phyloP scores from a whole-genome alignment of 768 basidiomycete species.

The Strobilomyces confusus region DNA sequence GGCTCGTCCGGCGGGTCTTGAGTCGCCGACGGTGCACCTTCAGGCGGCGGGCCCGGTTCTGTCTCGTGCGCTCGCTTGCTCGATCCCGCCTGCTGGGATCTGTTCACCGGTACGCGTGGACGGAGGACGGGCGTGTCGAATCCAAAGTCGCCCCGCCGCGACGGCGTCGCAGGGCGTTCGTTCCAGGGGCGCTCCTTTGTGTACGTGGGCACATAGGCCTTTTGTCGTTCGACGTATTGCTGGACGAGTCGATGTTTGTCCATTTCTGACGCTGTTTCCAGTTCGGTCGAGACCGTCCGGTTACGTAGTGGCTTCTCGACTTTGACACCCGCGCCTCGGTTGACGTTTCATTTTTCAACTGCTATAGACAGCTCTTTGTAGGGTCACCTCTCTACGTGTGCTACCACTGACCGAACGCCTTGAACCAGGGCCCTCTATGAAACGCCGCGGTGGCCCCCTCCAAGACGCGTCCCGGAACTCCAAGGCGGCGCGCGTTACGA shows the following conservation, averaged over 20 bases:
- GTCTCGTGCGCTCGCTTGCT: not conserved
- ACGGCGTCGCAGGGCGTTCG: conserved; percentile 11
- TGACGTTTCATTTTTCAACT: conserved; percentile 4
- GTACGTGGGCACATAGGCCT: conserved; percentile 40
- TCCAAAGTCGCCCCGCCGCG: conserved; percentile 27
- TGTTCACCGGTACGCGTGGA: conserved; percentile 36
- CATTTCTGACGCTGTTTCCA: conserved; percentile 23
- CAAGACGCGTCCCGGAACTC: conserved; percentile 14
- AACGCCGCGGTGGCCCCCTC: conserved; percentile 17
- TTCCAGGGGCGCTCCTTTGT: conserved; percentile 36
- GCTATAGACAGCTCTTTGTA: conserved; percentile 3
- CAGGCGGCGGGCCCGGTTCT: not conserved
- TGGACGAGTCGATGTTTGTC: conserved; percentile 42
- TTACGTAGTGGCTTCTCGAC: conserved; percentile 11
- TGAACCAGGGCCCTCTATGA: conserved; percentile 6
- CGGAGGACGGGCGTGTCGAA: conserved; percentile 57
- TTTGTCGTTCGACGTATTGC: conserved; percentile 50
- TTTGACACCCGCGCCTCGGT: too few species aligned
- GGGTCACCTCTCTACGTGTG: not conserved
- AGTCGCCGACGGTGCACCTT: not conserved
- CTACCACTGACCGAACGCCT: not conserved
- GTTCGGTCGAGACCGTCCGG: too few species aligned
- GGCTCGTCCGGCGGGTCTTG: conserved; percentile 10
- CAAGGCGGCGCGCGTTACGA: conserved; percentile 7
- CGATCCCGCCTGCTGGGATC: conserved; percentile 4